phyloP scores from a whole-genome alignment of 768 basidiomycete species.

The Gloeopeniophorella convolvens region DNA sequence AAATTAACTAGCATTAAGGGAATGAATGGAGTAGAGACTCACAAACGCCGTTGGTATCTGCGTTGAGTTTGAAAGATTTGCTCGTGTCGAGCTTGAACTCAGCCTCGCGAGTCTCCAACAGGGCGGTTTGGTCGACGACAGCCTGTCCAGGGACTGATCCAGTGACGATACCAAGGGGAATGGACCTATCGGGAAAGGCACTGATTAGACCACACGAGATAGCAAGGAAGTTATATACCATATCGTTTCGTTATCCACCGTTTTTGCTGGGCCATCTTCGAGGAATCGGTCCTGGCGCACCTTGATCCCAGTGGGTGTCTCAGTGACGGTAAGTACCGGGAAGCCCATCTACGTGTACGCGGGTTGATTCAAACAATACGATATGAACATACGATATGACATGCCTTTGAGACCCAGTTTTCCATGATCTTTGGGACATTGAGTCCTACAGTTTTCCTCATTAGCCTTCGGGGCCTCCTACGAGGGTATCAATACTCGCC shows the following conservation, averaged over 20 bases:
- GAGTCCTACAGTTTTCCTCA: slow-evolving; percentile 33
- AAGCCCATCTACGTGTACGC: slow-evolving; percentile 59
- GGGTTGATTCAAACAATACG: background rate
- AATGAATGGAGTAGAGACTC: slow-evolving; percentile 28
- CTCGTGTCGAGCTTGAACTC: slow-evolving; percentile 65
- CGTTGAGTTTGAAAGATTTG: slow-evolving; percentile 85
- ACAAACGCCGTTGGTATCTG: slow-evolving; percentile 87
- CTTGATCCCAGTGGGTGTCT: slow-evolving; percentile 61
- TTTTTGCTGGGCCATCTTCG: slow-evolving; percentile 70
- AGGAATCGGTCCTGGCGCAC: slow-evolving; percentile 91
- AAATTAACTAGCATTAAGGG: background rate
- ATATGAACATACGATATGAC: background rate
- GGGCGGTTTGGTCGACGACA: slow-evolving; percentile 48
- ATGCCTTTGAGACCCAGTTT: slow-evolving; percentile 81
- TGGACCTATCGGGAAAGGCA: slow-evolving; percentile 43
- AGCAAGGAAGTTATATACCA: slow-evolving; percentile 44
- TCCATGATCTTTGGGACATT: slow-evolving; percentile 81
- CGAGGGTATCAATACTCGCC: slow-evolving; percentile 29
- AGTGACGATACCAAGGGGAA: slow-evolving; percentile 72
- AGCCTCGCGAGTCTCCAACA: slow-evolving; percentile 66
- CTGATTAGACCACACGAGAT: background rate
- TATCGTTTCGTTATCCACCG: slow-evolving; percentile 80
- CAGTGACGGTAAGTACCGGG: slow-evolving; percentile 84
- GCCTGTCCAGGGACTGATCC: slow-evolving; percentile 52
- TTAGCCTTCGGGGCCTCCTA: background rate